phyloP scores from a whole-genome alignment of 2,329 filamentous ascomycete genomes.

The Thielaviopsis populi region DNA sequence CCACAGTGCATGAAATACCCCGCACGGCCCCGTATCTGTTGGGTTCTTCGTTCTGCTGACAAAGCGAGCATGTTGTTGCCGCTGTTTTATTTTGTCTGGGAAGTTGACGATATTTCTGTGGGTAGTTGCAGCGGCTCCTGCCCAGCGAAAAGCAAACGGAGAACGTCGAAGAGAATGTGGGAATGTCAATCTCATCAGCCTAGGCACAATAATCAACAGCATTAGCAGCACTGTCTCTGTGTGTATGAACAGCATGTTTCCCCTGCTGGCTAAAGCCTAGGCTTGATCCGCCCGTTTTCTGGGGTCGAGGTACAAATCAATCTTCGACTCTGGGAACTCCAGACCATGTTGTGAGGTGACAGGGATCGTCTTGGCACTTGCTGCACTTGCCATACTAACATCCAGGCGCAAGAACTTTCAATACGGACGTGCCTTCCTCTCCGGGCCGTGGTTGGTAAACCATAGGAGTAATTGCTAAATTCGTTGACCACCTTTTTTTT shows the following conservation, averaged over 20 bases:
- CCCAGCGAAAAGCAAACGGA: too few species aligned
- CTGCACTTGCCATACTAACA: not conserved
- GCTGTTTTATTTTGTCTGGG: too few species aligned
- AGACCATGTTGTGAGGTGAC: not conserved
- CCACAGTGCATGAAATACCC: not conserved
- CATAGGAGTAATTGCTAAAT: not conserved
- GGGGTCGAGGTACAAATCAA: not conserved
- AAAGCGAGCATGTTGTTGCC: not conserved
- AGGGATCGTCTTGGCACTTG: not conserved
- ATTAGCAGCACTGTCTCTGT: too few species aligned
- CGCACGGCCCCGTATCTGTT: not conserved
- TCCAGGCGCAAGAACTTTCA: not conserved
- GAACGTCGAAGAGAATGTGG: too few species aligned
- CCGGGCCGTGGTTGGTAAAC: slow-evolving; percentile 4
- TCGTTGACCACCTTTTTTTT: slow-evolving; percentile 1
- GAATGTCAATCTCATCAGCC: too few species aligned
- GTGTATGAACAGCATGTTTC: not conserved
- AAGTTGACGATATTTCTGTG: not conserved
- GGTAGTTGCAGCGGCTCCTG: not conserved
- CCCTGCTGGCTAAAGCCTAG: not conserved
- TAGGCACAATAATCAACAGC: too few species aligned
- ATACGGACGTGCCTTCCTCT: slow-evolving; percentile 2
- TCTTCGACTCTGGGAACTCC: not conserved
- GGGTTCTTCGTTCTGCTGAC: too few species aligned
- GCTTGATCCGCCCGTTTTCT: not conserved